Percentiles rank a stretch among this genome's conserved stretches.
Evolutionary conservation across 2,329 filamentous ascomycete genomes (phyloP).

Genomic region (Fusarium dlaminii): DNA sequence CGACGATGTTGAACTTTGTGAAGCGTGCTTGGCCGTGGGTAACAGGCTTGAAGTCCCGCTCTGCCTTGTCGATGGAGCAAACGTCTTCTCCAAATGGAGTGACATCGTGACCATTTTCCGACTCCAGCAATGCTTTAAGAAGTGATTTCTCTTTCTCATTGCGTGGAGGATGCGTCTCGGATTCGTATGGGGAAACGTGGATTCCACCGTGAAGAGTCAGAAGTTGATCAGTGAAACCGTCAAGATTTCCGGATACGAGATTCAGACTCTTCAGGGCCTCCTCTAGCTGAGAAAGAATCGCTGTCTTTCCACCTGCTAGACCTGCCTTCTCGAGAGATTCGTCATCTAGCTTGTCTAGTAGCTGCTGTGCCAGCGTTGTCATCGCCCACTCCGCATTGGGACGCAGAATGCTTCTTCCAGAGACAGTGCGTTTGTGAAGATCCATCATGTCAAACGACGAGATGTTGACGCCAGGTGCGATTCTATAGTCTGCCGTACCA

Average conservation of each 20-base stretch:
- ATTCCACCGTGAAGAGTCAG: not conserved
- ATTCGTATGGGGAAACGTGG: not conserved
- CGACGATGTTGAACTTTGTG: not conserved
- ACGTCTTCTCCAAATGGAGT: not conserved
- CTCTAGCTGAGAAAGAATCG: not conserved
- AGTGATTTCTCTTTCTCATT: not conserved
- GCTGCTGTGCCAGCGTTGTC: not conserved
- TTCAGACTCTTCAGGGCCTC: not conserved
- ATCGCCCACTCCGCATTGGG: not conserved
- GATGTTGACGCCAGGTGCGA: not conserved
- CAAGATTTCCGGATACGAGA: not conserved
- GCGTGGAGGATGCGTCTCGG: not conserved
- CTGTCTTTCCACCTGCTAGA: not conserved
- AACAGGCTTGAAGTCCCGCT: not conserved
- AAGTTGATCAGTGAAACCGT: not conserved
- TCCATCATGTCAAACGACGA: not conserved
- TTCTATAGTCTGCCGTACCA: not conserved
- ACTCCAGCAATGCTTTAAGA: fast-evolving
- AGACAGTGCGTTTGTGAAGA: not conserved
- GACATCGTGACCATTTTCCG: not conserved
- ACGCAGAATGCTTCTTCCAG: not conserved
- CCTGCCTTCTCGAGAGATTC: not conserved
- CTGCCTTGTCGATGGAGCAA: not conserved
- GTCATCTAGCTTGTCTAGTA: not conserved
- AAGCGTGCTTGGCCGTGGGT: not conserved